Evolutionary conservation across 345 rosid genomes (phyloP), one percentile per base, ranked within the genome.

Genomic region (Melaleuca alternifolia): DNA sequence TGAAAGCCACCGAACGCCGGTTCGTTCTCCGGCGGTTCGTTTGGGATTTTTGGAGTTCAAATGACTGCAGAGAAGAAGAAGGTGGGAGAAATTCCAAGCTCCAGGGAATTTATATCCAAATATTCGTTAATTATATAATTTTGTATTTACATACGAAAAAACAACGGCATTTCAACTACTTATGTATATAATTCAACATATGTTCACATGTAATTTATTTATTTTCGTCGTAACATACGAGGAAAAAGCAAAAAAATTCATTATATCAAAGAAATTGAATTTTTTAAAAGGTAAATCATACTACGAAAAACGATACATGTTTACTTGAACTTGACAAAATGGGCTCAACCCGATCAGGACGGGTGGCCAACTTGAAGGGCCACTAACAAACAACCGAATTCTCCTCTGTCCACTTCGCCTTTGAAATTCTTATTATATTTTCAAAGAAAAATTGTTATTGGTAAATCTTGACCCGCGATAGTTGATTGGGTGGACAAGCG

Each of bases 261-360:
- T 16, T 6, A 61, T 59, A 59, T n/a, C 71, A n/a, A 59, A 59
- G 9, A 59, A 30, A 62, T 10, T 1, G 11, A 56, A 2, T 0
- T 24, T 56, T 24, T 24, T 24, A 5, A 57, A 11, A 11, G 3
- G 23, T 3, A 2, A 2, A 4, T 0, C 1, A 2, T 56, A 12
- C 14, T 13, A 23, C 5, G 6, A 6, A 59, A 2, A 4, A 57
- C 7, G 0, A n/a, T 1, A 1, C 12, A 59, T 1, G 30, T 13
- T 59, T 12, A 59, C 1, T 15, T 28, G 62, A 59, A 59, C 14
- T n/a, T 59, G 28, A 57, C 62, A 26, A 57, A 24, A 57, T 10
- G 15, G 14, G 14, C 30, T 18, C 30, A 18, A 59, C 71, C 71
- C 37, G 30, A n/a, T n/a, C 6, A 12, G 71, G 33, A 18, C 33